Percentiles rank a stretch among this genome's conserved stretches.
Conservation (phyloP, 2,329 filamentous ascomycete genomes). For the Trichoderma sp. region DNA sequence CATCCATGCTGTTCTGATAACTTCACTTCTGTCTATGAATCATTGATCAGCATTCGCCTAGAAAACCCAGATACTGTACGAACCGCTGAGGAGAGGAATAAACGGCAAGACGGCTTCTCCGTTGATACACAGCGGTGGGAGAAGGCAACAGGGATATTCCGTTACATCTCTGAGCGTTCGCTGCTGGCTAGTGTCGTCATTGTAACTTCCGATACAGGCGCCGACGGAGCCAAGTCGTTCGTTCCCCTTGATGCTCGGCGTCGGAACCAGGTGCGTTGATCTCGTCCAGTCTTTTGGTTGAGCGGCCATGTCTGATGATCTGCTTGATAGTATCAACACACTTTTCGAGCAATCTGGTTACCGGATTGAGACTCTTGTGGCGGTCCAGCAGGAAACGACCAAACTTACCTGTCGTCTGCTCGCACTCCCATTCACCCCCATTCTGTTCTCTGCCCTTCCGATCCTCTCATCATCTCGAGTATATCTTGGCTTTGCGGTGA, state of each 20-base stretch:
- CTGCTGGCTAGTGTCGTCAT: background rate
- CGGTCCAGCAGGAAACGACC: background rate
- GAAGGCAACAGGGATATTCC: background rate
- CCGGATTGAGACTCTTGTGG: background rate
- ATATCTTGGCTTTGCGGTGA: background rate
- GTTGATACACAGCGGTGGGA: background rate
- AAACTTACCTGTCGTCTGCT: background rate
- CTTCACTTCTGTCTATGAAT: background rate
- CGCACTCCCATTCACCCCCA: background rate
- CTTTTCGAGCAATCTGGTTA: background rate
- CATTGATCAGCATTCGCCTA: background rate
- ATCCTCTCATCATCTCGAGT: background rate
- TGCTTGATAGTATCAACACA: background rate
- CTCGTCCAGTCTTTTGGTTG: background rate
- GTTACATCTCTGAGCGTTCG: background rate
- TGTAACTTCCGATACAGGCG: slow-evolving; percentile 3
- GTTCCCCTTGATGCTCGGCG: background rate
- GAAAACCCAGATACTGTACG: background rate
- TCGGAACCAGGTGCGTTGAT: background rate
- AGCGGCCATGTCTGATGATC: background rate
- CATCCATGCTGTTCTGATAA: background rate
- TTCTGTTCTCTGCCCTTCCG: too few relatives aligned
- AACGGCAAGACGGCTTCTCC: background rate
- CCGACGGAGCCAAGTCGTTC: background rate
- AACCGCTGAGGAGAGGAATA: background rate